phyloP scores from a whole-genome alignment of 352 stramenopile genomes.

The Pythium apleroticum region DNA sequence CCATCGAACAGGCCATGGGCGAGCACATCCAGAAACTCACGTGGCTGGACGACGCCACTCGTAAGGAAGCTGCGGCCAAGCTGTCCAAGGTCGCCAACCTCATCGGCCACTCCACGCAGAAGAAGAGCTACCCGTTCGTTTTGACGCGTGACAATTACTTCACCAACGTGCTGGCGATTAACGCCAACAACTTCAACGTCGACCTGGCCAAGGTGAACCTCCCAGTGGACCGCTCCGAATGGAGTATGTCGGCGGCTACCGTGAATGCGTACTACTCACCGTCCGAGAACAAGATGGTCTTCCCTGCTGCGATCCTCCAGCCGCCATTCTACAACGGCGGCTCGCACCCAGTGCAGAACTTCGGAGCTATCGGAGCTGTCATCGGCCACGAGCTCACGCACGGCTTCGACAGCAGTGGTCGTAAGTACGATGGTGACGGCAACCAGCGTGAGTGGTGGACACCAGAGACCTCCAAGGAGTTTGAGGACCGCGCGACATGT shows the following conservation, averaged over 20 bases:
- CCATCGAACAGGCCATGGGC: conserved; percentile 79
- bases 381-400: conserved; percentile 94
- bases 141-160: conserved; percentile 45
- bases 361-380: conserved; percentile 89
- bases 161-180: conserved; percentile 48
- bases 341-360: conserved; percentile 85
- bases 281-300: conserved; percentile 88
- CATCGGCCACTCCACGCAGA: conserved; percentile 50
- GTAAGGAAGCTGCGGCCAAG: conserved; percentile 80
- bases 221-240: conserved; percentile 56
- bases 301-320: conserved; percentile 93
- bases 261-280: conserved; percentile 86
- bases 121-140: conserved; percentile 38
- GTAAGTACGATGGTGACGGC: conserved; percentile 80
- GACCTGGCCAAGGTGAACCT: conserved; percentile 34
- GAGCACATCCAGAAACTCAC: conserved; percentile 85
- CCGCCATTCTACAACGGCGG: conserved; percentile 88
- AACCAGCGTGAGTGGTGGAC: conserved; percentile 93
- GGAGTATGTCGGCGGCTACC: conserved; percentile 85
- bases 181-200: conserved; percentile 31
- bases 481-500: conserved; percentile 53
- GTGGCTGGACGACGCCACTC: conserved; percentile 90
- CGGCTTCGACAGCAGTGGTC: conserved; percentile 91
- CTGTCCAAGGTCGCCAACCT: conserved; percentile 53
- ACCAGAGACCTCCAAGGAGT: conserved; percentile 64